phyloP scores from a whole-genome alignment of 805 yeast genomes.

The Kuraishia molischiana region DNA sequence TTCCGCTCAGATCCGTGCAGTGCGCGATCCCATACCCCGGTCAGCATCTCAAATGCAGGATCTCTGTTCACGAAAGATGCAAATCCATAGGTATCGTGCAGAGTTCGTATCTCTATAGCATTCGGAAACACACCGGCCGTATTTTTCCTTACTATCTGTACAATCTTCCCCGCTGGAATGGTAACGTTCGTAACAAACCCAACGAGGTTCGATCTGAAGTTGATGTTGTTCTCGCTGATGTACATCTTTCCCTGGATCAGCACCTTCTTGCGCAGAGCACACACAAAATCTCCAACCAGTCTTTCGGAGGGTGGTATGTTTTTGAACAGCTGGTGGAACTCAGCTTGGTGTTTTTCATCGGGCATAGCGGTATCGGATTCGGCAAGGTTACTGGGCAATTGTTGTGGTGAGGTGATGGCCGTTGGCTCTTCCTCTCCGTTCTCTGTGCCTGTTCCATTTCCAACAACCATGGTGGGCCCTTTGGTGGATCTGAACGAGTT shows the following conservation, averaged over 20 bases:
- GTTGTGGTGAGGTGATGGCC: slow-evolving; percentile 3
- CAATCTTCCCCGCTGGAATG: slow-evolving; percentile 51
- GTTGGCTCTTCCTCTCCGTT: slow-evolving; percentile 5
- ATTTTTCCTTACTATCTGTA: slow-evolving; percentile 52
- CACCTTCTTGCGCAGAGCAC: slow-evolving; percentile 60
- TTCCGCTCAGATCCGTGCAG: slow-evolving; percentile 14
- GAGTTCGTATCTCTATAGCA: slow-evolving; percentile 53
- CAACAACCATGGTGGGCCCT: background rate
- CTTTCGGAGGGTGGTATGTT: slow-evolving; percentile 39
- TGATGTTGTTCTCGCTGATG: slow-evolving; percentile 41
- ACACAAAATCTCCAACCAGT: slow-evolving; percentile 50
- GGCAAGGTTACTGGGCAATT: background rate
- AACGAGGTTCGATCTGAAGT: slow-evolving; percentile 58
- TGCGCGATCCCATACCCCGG: slow-evolving; percentile 50
- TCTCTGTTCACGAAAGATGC: slow-evolving; percentile 61
- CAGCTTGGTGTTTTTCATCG: slow-evolving; percentile 41
- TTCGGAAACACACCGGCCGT: slow-evolving; percentile 66
- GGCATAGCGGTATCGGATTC: slow-evolving; percentile 15
- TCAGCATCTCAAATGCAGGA: slow-evolving; percentile 36
- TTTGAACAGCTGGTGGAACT: slow-evolving; percentile 51
- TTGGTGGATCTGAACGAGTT: background rate
- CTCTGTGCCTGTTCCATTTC: slow-evolving; percentile 2
- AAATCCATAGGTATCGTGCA: slow-evolving; percentile 53
- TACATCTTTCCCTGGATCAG: slow-evolving; percentile 59
- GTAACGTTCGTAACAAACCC: slow-evolving; percentile 56